Evolutionary conservation across 768 basidiomycete genomes (phyloP).

Genomic region (Tulasnella sp.): DNA sequence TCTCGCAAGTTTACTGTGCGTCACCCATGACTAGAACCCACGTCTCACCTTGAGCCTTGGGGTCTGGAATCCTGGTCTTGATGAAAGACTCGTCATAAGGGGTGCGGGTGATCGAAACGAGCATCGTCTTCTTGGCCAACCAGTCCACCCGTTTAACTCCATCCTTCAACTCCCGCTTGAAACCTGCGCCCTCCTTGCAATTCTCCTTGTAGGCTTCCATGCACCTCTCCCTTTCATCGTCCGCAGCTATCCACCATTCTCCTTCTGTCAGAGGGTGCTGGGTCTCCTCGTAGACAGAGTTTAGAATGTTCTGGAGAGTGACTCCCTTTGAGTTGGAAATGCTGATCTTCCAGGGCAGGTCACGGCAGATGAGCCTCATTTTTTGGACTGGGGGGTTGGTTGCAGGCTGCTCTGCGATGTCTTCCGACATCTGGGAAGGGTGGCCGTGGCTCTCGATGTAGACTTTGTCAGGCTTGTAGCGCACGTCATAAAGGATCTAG

Average conservation of each 20-base stretch:
- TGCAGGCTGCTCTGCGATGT: conserved; percentile 7
- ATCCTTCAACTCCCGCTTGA: conserved; percentile 19
- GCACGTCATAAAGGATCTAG: conserved; percentile 20
- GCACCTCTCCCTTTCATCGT: conserved; percentile 16
- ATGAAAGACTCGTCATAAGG: conserved; percentile 21
- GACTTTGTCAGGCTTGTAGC: conserved; percentile 24
- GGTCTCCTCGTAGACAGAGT: conserved; percentile 5
- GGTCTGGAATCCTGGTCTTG: conserved; percentile 17
- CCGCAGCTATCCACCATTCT: conserved; percentile 27
- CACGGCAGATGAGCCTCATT: conserved; percentile 22
- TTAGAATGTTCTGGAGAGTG: conserved; percentile 19
- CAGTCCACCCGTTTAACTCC: conserved; percentile 24
- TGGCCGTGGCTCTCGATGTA: conserved; percentile 11
- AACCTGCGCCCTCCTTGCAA: conserved; percentile 8
- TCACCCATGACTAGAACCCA: conserved; percentile 20
- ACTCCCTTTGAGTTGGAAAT: conserved; percentile 21
- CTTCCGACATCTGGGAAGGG: conserved; percentile 9
- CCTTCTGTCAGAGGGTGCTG: conserved; percentile 21
- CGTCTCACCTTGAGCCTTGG: conserved; percentile 20
- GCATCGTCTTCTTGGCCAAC: conserved; percentile 26
- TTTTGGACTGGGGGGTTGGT: background rate
- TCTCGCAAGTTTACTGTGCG: background rate
- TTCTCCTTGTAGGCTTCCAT: conserved; percentile 13
- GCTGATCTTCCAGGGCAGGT: conserved; percentile 21
- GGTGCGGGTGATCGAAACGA: conserved; percentile 8